These are phyloP conservation scores for Sphagnurus paluster DNA, from an alignment of 1,284 basidiomycete species.

Conservation along the genomic window DNA sequence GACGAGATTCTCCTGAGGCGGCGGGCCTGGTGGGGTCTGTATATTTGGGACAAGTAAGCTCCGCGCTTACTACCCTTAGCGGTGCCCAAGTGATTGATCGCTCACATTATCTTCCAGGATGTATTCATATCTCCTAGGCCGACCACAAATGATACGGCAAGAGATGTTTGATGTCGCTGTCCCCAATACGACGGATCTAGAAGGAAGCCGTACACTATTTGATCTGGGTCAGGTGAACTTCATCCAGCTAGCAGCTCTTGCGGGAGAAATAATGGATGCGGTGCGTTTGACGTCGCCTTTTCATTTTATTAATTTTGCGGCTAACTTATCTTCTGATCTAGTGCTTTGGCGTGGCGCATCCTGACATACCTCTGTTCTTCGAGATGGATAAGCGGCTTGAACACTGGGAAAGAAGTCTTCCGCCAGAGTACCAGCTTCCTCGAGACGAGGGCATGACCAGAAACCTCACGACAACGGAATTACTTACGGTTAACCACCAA, in stretches of 20 bases:
- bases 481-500: conserved; percentile 31
- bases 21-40: conserved; percentile 50
- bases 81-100: conserved; percentile 8
- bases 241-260: conserved; percentile 38
- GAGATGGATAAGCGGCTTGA: conserved; percentile 43
- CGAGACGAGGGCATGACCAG: conserved; percentile 24
- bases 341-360: conserved; percentile 40
- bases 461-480: conserved; percentile 26
- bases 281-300: conserved; percentile 24
- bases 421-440: conserved; percentile 32
- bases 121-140: conserved; percentile 44
- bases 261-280: conserved; percentile 42
- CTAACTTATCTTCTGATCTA: too few relatives aligned
- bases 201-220: conserved; percentile 37
- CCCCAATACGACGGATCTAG: conserved; percentile 31
- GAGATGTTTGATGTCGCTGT: conserved; percentile 39
- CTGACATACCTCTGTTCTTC: conserved; percentile 36
- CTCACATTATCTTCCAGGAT: conserved; percentile 30
- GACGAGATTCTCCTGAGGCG: conserved; percentile 45
- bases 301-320: conserved; percentile 7
- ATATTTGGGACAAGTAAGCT: conserved; percentile 45
- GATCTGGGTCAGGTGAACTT: conserved; percentile 37
- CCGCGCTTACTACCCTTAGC: too few relatives aligned
- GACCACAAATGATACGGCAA: conserved; percentile 43
- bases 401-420: conserved; percentile 43